Percentiles rank a stretch among this genome's conserved stretches.
phyloP scores from a whole-genome alignment of 2,329 filamentous ascomycete species.

The Fusarium sacchari region DNA sequence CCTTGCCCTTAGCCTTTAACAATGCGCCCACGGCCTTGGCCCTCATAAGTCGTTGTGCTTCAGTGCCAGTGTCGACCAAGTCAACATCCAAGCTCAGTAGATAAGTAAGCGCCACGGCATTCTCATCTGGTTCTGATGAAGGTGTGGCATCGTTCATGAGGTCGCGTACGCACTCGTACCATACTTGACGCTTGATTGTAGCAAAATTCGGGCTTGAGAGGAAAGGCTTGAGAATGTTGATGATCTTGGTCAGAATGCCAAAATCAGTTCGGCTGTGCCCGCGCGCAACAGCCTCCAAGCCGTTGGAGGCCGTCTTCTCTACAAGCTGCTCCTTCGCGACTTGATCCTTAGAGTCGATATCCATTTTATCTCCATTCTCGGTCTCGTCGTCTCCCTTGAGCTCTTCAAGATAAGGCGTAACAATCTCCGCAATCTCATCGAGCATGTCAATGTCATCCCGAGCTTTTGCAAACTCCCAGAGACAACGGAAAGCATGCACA shows the following conservation, averaged over 20 bases:
- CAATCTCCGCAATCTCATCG: slow-evolving; percentile 71
- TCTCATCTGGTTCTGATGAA: slow-evolving; percentile 29
- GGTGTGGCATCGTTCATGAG: slow-evolving; percentile 56
- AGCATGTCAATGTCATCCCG: slow-evolving; percentile 77
- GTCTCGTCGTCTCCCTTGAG: slow-evolving; percentile 64
- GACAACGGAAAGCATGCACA: slow-evolving; percentile 74
- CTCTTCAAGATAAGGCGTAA: slow-evolving; percentile 70
- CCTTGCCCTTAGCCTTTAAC: slow-evolving; percentile 54
- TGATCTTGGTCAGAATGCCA: slow-evolving; percentile 53
- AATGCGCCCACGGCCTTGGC: slow-evolving; percentile 58
- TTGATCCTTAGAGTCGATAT: slow-evolving; percentile 63
- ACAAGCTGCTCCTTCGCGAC: slow-evolving; percentile 52
- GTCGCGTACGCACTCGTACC: slow-evolving; percentile 62
- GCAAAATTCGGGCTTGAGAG: slow-evolving; percentile 52
- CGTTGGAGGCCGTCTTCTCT: slow-evolving; percentile 59
- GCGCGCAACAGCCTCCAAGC: slow-evolving; percentile 60
- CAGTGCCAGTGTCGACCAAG: slow-evolving; percentile 58
- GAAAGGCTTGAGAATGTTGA: slow-evolving; percentile 54
- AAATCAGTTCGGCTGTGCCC: slow-evolving; percentile 59
- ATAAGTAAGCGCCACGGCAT: slow-evolving; percentile 49
- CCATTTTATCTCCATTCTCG: slow-evolving; percentile 74
- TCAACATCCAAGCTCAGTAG: slow-evolving; percentile 60
- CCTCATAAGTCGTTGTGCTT: slow-evolving; percentile 61
- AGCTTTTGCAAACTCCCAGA: slow-evolving; percentile 77
- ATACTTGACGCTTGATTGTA: slow-evolving; percentile 59